Base-by-base conservation (phyloP, 1,284 basidiomycete genomes). In the Sanguinoderma infundibulare region DNA sequence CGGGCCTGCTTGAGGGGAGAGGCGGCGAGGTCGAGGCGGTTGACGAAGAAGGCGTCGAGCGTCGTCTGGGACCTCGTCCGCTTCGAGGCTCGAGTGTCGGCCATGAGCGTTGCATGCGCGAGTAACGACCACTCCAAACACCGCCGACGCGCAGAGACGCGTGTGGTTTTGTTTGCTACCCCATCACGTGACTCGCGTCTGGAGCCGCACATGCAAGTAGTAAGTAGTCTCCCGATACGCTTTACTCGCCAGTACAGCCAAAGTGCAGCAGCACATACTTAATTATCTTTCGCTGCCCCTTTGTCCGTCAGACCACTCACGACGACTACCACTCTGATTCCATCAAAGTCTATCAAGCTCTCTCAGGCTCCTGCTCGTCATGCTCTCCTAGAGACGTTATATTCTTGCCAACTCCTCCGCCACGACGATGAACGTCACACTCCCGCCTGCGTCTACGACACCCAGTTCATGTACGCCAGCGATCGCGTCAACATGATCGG, bases 401-500 rank as follows among this genome's bases (percentile, higher is more conserved):
- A 74, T 65, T 71, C 66, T 17, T 70, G 70, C 64, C 59, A 73
- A 63, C 72, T 72, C 28, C 73, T 71, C 17, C 66, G 69, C 38
- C 64, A 69, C 40, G 63, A 70, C 54, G 73, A 74, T 40, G 66
- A 70, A 54, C 62, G 73, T 36, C 73, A 74, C 66, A 73, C 72
- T 22, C 64, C 68, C 14, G 72, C 73, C 60, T 74, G 72, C 53
- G 71, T 74, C 6, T 74, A 74, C 55, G 70, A 75, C 54, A 72
- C 72, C 59, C 71, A 75, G 68, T 74, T 73, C 59, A 73, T 74
- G 30, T 74, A 74, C 60, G 72, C 72, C 36, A 71, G 73, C 59
- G 71, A 75, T 60, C 65, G 72, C 55, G 74, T 70, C 65, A 74
- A 74, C 67, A 74, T 75, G 73, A 71, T 70, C 14, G 73, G 72